Evolutionary conservation across 352 stramenopile species (phyloP).

Genomic region (Phytopythium kandeliae): DNA sequence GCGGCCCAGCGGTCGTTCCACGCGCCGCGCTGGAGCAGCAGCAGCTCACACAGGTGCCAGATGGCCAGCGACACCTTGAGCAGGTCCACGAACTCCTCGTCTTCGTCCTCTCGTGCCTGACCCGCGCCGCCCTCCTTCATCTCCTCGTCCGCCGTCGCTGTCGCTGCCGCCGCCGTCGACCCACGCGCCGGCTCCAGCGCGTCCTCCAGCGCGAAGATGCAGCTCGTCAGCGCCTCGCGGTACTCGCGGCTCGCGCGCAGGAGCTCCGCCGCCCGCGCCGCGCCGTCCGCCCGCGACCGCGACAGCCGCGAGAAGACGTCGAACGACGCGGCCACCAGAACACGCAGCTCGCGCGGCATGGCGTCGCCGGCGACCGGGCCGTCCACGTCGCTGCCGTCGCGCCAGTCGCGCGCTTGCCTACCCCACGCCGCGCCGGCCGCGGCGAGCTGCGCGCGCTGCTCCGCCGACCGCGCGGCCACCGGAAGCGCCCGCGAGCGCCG

Average conservation of each 20-base stretch:
- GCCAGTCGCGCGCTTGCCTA: constrained; percentile 39
- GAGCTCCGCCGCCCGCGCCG: constrained; percentile 14
- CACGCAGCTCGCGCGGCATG: constrained; percentile 51
- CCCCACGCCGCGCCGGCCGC: constrained; percentile 42
- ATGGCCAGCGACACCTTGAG: constrained; percentile 77
- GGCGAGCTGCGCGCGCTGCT: constrained; percentile 4
- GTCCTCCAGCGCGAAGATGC: constrained; percentile 63
- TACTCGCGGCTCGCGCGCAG: constrained; percentile 62
- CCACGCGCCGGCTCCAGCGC: no score
- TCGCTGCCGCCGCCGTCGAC: constrained; percentile 12
- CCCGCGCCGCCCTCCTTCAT: neutral
- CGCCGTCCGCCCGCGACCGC: constrained; percentile 4
- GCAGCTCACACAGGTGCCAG: constrained; percentile 73
- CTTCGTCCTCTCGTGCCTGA: constrained; percentile 11
- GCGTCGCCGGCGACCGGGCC: neutral
- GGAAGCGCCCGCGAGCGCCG: constrained; percentile 31
- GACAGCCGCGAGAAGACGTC: constrained; percentile 43
- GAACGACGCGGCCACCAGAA: constrained; percentile 51
- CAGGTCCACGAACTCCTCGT: constrained; percentile 51
- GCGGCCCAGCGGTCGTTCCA: constrained; percentile 48
- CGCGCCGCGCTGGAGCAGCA: constrained; percentile 53
- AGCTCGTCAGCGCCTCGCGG: constrained; percentile 58
- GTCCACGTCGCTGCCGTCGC: constrained; percentile 6
- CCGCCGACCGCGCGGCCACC: constrained; percentile 18
- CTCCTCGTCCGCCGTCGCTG: constrained; percentile 8